Base-by-base conservation (phyloP, 2,329 filamentous ascomycete genomes). In the Metarhizium rileyi region DNA sequence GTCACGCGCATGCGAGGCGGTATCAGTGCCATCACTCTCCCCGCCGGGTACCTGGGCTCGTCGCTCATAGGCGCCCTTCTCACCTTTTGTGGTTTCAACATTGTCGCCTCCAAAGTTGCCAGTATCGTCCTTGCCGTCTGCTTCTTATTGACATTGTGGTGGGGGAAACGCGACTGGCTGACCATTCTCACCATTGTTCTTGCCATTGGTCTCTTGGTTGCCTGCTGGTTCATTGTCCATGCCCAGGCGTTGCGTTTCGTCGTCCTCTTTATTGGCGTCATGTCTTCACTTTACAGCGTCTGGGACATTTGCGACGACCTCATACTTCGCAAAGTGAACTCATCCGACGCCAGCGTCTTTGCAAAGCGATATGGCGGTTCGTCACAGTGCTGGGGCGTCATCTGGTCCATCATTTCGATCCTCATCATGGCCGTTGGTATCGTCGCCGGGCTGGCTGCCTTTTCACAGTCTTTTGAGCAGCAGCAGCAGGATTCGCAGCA, bases 231-330 rank as follows among this genome's bases (percentile, higher is more conserved):
- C 65, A 89, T 90, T 60, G 75, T 76, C 4, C 84, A 90, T 63
- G 86, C 84, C 0, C 80, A 88, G 65, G 77, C 86, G 4, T 66
- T 90, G 63, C 73, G 85, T 52, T 90, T 85, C 61, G 77, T 89
- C 47, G 83, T 87, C 47, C 74, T 90, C 26, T 90, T 90, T 59
- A 88, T 90, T 53, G 86, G 86, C 40, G 86, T 90, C 57, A 90
- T 90, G 86, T 86, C 81, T 6, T 83, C 81, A 2, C 75, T 90
- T 1, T 90, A 90, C 66, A 87, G 83, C 55, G 85, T 87, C 5
- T 90, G 86, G 86, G 86, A 90, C 70, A 90, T 90, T 57, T 90
- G 85, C 65, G 86, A 91, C 61, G 86, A 91, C 57, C 71, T 90
- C 28, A 89, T 91, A 56, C 70, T 90, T 4, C 77, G 86, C 51